Base-by-base conservation (phyloP, 2,329 filamentous ascomycete genomes). In the Nemania abortiva region DNA sequence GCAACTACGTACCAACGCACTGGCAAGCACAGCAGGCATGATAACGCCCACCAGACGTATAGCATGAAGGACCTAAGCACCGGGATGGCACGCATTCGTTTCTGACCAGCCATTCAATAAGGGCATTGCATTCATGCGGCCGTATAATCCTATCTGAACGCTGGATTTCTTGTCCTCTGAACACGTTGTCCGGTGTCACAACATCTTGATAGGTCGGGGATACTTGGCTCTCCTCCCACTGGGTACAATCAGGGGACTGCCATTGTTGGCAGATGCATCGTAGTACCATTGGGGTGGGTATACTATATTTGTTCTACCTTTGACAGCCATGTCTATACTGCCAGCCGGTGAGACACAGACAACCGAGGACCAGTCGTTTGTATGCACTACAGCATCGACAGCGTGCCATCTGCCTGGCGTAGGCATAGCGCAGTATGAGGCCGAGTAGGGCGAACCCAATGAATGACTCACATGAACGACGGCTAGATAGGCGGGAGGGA, bases 171-270 rank as follows among this genome's bases (percentile, higher is more conserved):
- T 34, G 18, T 22, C 24, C 18, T 54, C 37, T 27, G 42, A 37
- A 59, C 54, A 58, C 59, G 45, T 63, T 29, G 47, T 50, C 24
- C 53, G 37, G 60, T 59, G n/a, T 31, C 27, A 67, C 55, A 22
- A 34, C 31, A 0, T 22, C 18, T 31, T 37, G 50, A 63, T 27
- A 58, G 54, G 60, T 53, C 20, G 13, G 34, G 37, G 57, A 27
- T 37, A 34, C 22, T 24, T n/a, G 3, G 22, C 11, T 15, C 39
- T 5, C 47, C 37, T 42, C 10, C 20, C 54, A 63, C 60, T 59
- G 31, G 49, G 37, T 1, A 34, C 20, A 29, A 55, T 39, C n/a
- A 37, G 7, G 6, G 34, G 50, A 31, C 39, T 15, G 18, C 29
- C 39, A 31, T 47, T 63, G 58, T 39, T 18, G n/a, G 24, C 27